These are phyloP conservation scores for Candida berthetii DNA, from an alignment of 805 yeast genomes.

Conservation along the genomic window DNA sequence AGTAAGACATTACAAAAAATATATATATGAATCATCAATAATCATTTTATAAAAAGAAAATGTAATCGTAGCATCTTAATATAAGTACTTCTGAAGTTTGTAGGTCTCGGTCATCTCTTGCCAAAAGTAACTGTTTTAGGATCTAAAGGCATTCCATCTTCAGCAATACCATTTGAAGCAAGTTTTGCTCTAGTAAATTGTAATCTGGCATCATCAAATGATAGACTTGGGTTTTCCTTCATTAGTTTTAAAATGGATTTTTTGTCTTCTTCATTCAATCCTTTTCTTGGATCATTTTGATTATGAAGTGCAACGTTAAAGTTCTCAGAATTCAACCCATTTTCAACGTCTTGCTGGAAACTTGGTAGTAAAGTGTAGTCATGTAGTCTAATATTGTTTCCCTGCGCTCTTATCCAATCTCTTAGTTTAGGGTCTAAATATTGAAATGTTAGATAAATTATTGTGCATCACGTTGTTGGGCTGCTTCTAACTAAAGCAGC, in stretches of 20 bases:
- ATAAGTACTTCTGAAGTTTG: no score
- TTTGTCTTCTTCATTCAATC: slow-evolving; percentile 53
- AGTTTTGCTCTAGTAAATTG: slow-evolving; percentile 40
- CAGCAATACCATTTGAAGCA: slow-evolving; percentile 45
- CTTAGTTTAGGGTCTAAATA: slow-evolving; percentile 11
- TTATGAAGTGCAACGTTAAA: slow-evolving; percentile 48
- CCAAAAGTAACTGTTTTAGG: slow-evolving; percentile 53
- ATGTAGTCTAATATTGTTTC: slow-evolving; percentile 18
- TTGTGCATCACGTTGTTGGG: neutral
- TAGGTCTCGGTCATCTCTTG: slow-evolving; percentile 5
- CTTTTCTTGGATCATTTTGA: slow-evolving; percentile 50
- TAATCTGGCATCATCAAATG: slow-evolving; percentile 68
- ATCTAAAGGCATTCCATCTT: slow-evolving; percentile 63
- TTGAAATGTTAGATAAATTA: neutral
- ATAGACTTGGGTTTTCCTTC: slow-evolving; percentile 35
- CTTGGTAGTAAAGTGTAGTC: slow-evolving; percentile 19
- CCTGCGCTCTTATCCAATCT: slow-evolving; percentile 15
- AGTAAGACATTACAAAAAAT: no score
- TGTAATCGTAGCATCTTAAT: no score
- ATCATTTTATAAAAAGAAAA: no score
- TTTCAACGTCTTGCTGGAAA: slow-evolving; percentile 43
- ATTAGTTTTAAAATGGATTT: slow-evolving; percentile 45
- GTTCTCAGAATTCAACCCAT: slow-evolving; percentile 52
- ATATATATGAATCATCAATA: neutral
- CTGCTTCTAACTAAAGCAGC: neutral